Conservation (phyloP, 345 rosid species). For the Eucalyptus cladocalyx region DNA sequence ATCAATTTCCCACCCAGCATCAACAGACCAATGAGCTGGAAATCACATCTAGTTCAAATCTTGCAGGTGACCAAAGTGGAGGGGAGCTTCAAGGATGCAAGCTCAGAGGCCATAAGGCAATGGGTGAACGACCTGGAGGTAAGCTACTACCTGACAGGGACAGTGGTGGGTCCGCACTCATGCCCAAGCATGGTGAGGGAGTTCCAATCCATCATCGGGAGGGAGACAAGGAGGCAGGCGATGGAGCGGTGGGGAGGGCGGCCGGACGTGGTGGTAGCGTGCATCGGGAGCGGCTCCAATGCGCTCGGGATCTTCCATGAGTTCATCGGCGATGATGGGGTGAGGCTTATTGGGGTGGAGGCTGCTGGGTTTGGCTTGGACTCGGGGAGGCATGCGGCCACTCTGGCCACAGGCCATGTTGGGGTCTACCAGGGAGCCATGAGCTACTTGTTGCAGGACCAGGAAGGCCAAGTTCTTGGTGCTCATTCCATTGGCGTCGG, state of each 20-base stretch:
- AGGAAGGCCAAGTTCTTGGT: conserved; percentile 49
- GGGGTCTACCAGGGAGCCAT: conserved; percentile 86
- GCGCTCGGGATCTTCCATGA: conserved; percentile 80
- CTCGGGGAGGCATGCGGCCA: conserved; percentile 74
- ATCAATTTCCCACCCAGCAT: neutral
- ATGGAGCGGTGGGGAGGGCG: conserved; percentile 76
- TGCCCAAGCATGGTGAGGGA: conserved; percentile 72
- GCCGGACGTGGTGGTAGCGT: conserved; percentile 74
- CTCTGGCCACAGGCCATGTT: conserved; percentile 63
- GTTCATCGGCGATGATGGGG: conserved; percentile 45
- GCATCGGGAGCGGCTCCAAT: conserved; percentile 79
- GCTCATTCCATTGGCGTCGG: conserved; percentile 64
- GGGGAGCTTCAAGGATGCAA: conserved; percentile 61
- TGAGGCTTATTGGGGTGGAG: conserved; percentile 71
- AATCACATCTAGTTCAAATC: neutral
- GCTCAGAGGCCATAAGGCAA: conserved; percentile 58
- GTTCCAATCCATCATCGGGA: conserved; percentile 80
- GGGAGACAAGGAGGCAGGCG: conserved; percentile 73
- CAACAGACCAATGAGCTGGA: neutral
- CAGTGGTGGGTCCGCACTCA: conserved; percentile 87
- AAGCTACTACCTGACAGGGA: conserved; percentile 41
- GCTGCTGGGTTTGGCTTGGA: conserved; percentile 76
- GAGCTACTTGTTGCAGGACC: conserved; percentile 70
- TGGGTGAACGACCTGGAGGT: conserved; percentile 43
- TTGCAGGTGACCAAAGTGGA: conserved; percentile 44